Conservation (phyloP, 306 rosid species). For the Quercus robur region DNA sequence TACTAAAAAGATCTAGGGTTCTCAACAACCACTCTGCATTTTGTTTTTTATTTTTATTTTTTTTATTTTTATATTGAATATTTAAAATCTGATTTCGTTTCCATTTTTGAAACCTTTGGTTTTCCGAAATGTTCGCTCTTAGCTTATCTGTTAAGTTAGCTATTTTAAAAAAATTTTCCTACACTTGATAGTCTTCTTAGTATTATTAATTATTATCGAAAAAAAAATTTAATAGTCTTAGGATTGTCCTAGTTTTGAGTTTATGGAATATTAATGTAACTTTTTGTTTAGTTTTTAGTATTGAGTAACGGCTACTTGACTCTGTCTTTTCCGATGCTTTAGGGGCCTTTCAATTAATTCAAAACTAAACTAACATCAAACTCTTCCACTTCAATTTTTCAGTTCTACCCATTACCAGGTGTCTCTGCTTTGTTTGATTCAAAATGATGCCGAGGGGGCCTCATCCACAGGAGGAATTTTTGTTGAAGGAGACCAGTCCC, state of each 20-base stretch:
- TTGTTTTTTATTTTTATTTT: neutral
- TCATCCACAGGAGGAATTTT: slow-evolving; percentile 70
- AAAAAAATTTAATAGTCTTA: too few relatives aligned
- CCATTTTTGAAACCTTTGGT: slow-evolving; percentile 6
- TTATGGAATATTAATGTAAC: slow-evolving; percentile 48
- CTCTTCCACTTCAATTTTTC: slow-evolving; percentile 22
- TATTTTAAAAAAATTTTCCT: neutral
- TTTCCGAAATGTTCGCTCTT: neutral
- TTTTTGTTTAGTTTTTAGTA: slow-evolving; percentile 15
- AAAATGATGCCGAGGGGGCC: slow-evolving; percentile 92
- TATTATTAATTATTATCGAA: neutral
- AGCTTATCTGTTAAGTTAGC: neutral
- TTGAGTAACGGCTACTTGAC: slow-evolving; percentile 54
- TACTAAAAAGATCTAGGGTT: slow-evolving; percentile 24
- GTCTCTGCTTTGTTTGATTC: slow-evolving; percentile 21
- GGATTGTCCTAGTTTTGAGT: slow-evolving; percentile 10
- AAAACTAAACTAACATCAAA: slow-evolving; percentile 17
- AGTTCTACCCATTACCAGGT: slow-evolving; percentile 14
- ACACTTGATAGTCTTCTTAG: neutral
- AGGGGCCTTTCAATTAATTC: slow-evolving; percentile 55
- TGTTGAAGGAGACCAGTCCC: slow-evolving; percentile 95
- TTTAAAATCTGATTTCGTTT: slow-evolving; percentile 10
- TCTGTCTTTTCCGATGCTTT: slow-evolving; percentile 45
- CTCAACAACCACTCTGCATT: slow-evolving; percentile 13
- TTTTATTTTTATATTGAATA: too few relatives aligned